Conservation (phyloP, 176 grass and related monocot species). For the Luzula sylvatica region DNA sequence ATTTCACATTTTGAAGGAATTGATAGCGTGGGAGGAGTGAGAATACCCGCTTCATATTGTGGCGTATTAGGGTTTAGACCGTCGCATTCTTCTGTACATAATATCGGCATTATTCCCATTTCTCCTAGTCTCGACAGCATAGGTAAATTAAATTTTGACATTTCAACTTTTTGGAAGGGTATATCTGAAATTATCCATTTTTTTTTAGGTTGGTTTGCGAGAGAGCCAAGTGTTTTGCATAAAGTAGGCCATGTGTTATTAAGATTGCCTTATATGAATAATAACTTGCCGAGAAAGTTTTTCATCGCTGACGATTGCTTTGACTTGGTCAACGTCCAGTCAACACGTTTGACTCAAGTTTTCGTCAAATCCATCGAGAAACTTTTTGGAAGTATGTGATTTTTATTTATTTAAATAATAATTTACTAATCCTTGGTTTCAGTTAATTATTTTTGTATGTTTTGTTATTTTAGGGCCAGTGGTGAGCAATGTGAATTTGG, state of each 20-base stretch:
- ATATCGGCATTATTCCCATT: conserved; percentile 72
- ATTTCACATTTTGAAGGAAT: conserved; percentile 34
- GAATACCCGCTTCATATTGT: conserved; percentile 82
- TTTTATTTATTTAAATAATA: conserved; percentile 3
- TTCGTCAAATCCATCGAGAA: conserved; percentile 86
- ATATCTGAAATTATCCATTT: too few species aligned
- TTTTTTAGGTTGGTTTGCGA: conserved; percentile 72
- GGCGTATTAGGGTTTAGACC: conserved; percentile 75
- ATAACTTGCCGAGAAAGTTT: conserved; percentile 57
- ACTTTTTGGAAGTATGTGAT: conserved; percentile 77
- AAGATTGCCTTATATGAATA: conserved; percentile 60
- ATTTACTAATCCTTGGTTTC: neutral
- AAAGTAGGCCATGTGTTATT: conserved; percentile 72
- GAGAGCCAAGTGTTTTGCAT: conserved; percentile 71
- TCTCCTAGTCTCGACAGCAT: conserved; percentile 84
- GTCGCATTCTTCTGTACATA: conserved; percentile 65
- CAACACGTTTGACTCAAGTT: conserved; percentile 72
- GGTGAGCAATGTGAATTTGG: conserved; percentile 55
- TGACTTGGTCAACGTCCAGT: conserved; percentile 71
- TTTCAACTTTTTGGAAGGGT: neutral
- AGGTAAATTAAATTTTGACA: conserved; percentile 31
- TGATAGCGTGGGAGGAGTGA: conserved; percentile 84
- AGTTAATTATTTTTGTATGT: conserved; percentile 3
- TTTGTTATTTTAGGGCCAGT: conserved; percentile 49
- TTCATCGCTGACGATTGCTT: conserved; percentile 89